Evolutionary conservation across 345 rosid genomes (phyloP).

Genomic region (Isatis tinctoria): DNA sequence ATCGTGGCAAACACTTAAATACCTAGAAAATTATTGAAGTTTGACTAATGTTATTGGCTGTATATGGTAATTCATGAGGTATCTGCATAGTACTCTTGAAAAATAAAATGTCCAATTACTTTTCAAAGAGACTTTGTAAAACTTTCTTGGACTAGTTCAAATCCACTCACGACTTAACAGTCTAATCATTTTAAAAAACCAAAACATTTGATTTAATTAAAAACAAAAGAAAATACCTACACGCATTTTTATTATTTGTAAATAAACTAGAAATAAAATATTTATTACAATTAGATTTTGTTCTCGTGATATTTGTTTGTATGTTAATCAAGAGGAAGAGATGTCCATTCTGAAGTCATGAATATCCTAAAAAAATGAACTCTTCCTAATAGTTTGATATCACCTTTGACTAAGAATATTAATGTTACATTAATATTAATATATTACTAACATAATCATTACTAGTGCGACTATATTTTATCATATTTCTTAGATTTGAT

Average conservation of each 20-base stretch:
- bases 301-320: neutral
- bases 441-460: slow-evolving; percentile 17
- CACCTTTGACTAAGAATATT: slow-evolving; percentile 20
- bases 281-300: neutral
- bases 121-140: neutral
- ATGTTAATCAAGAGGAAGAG: neutral
- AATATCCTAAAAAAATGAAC: neutral
- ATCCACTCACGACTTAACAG: neutral
- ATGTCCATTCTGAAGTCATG: slow-evolving; percentile 5
- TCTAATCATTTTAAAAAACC: neutral
- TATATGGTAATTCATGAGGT: neutral
- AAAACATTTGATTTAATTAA: neutral
- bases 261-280: neutral
- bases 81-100: neutral
- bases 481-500: slow-evolving; percentile 22
- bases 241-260: neutral
- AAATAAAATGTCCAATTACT: slow-evolving; percentile 1
- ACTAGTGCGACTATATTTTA: slow-evolving; percentile 21
- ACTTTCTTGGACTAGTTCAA: slow-evolving; percentile 7
- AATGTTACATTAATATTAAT: neutral
- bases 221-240: neutral
- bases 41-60: neutral
- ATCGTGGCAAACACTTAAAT: neutral
- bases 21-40: neutral
- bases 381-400: slow-evolving; percentile 18